phyloP scores from a whole-genome alignment of 2,329 filamentous ascomycete genomes.

The Neocatenulostroma microsporum region DNA sequence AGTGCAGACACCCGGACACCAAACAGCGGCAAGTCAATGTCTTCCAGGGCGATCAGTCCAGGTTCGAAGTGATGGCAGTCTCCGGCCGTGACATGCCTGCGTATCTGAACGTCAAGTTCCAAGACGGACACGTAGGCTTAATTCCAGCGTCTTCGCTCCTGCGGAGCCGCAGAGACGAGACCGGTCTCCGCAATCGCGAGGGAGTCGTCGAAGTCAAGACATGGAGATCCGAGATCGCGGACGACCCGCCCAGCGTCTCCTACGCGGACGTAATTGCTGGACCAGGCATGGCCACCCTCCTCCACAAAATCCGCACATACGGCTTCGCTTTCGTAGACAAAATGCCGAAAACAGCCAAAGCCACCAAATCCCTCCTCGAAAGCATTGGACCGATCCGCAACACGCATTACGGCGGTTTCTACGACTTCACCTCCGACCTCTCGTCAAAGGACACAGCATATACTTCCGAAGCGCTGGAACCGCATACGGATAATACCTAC shows the following conservation, averaged over 20 bases:
- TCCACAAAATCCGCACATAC: constrained; percentile 39
- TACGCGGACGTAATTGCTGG: constrained; percentile 14
- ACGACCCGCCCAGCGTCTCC: constrained; percentile 20
- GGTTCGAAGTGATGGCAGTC: constrained; percentile 9
- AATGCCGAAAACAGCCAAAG: constrained; percentile 60
- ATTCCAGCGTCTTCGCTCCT: constrained; percentile 10
- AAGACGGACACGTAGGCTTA: constrained; percentile 11
- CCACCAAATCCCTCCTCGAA: constrained; percentile 67
- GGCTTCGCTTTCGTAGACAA: constrained; percentile 72
- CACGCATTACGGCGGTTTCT: constrained; percentile 82
- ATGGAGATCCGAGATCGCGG: constrained; percentile 22
- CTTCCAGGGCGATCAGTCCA: constrained; percentile 8
- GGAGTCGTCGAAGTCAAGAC: constrained; percentile 12
- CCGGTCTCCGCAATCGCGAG: constrained; percentile 12
- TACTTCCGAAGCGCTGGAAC: constrained; percentile 70
- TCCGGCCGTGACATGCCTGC: constrained; percentile 15
- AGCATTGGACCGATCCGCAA: constrained; percentile 78
- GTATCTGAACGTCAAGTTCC: constrained; percentile 16
- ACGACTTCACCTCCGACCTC: constrained; percentile 84
- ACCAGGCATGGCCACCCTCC: constrained; percentile 19
- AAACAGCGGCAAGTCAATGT: constrained; percentile 27
- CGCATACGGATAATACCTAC: constrained; percentile 93
- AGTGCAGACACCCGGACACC: constrained; percentile 25
- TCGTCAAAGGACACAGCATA: constrained; percentile 64
- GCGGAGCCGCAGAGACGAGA: constrained; percentile 8